Percentiles rank a stretch among this genome's conserved stretches.
These are phyloP conservation scores for Spergularia bocconei DNA, from an alignment of 148 eudicot genomes.

Conservation along the genomic window DNA sequence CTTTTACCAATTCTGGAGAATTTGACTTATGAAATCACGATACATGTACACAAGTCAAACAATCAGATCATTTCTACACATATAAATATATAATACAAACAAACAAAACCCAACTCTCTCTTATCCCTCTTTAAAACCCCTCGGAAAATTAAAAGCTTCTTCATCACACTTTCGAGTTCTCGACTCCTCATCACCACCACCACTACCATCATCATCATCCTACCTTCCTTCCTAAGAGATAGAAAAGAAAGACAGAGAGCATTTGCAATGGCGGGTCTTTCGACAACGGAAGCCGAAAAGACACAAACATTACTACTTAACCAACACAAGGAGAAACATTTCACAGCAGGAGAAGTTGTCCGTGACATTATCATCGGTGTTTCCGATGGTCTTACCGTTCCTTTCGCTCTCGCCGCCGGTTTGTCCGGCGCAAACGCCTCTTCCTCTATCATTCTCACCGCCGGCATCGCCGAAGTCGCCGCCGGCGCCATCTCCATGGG, in stretches of 20 bases:
- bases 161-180: not conserved
- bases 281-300: constrained; percentile 24
- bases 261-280: constrained; percentile 15
- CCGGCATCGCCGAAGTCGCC: constrained; percentile 91
- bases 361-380: constrained; percentile 94
- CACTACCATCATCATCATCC: not conserved
- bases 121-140: not conserved
- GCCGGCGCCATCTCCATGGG: constrained; percentile 99
- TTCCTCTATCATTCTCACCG: constrained; percentile 77
- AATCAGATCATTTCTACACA: not conserved
- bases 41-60: not conserved
- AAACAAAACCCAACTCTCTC: no score
- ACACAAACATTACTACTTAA: constrained; percentile 35
- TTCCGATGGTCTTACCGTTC: constrained; percentile 95
- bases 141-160: not conserved
- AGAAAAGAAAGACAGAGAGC: no score
- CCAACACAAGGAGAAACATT: constrained; percentile 77
- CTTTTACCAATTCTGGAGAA: no score
- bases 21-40: not conserved
- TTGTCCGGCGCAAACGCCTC: constrained; percentile 88
- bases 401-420: constrained; percentile 91
- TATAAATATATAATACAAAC: no score
- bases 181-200: no score
- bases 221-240: not conserved
- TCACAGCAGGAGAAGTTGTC: constrained; percentile 84